phyloP scores from a whole-genome alignment of 345 rosid species.

The Adansonia digitata region DNA sequence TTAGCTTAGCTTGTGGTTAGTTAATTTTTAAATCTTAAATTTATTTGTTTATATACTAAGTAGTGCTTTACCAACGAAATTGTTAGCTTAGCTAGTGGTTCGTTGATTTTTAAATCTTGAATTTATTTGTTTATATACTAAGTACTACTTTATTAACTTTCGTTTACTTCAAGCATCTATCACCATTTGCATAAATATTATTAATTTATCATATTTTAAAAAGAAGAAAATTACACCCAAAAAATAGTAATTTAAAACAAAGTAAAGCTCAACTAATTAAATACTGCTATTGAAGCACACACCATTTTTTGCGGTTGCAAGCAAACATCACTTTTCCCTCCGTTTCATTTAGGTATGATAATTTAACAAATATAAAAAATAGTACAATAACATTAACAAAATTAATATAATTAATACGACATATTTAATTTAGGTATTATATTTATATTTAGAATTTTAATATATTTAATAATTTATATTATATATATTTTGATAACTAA shows the following conservation, averaged over 20 bases:
- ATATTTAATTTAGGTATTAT: too few relatives aligned
- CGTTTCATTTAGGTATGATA: too few relatives aligned
- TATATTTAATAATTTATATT: too few relatives aligned
- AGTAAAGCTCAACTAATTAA: background rate
- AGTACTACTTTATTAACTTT: constrained; percentile 1
- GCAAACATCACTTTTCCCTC: background rate
- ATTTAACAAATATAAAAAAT: too few relatives aligned
- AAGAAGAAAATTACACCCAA: background rate
- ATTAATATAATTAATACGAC: too few relatives aligned
- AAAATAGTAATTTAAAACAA: background rate
- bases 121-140: background rate
- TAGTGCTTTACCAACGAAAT: background rate
- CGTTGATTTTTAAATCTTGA: background rate
- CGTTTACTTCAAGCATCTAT: constrained; percentile 36
- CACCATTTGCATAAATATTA: constrained; percentile 24
- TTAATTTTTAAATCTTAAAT: background rate
- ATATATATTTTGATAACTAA: too few relatives aligned
- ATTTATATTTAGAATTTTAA: too few relatives aligned
- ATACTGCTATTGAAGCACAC: too few relatives aligned
- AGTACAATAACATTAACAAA: too few relatives aligned
- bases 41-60: background rate
- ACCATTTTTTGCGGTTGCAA: background rate
- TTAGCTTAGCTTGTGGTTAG: background rate
- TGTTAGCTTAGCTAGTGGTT: background rate
- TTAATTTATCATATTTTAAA: background rate